These are phyloP conservation scores for Wickerhamiella domercqiae DNA, from an alignment of 805 yeast genomes.

Conservation along the genomic window DNA sequence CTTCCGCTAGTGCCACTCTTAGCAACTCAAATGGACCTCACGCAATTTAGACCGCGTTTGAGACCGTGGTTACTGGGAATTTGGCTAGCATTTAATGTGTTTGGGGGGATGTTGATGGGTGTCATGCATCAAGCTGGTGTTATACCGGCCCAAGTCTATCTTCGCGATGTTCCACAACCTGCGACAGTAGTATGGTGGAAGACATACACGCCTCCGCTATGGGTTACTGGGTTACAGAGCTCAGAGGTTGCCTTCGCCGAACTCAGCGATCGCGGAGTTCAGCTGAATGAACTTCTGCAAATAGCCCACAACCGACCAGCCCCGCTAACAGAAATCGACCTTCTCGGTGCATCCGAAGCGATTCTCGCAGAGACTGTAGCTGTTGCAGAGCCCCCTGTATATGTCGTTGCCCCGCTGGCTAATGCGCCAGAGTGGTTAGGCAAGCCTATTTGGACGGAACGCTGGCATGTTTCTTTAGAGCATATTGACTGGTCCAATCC, in stretches of 20 bases:
- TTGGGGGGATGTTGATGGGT: slow-evolving; percentile 57
- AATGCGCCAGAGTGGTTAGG: neutral
- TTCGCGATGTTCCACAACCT: slow-evolving; percentile 18
- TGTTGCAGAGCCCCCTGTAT: neutral
- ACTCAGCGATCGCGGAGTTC: slow-evolving; percentile 7
- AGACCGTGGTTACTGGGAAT: slow-evolving; percentile 16
- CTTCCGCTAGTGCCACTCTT: slow-evolving; percentile 64
- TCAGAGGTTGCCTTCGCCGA: slow-evolving; percentile 17
- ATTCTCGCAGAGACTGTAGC: neutral
- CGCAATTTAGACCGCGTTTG: slow-evolving; percentile 9
- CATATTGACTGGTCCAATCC: neutral
- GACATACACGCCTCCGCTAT: slow-evolving; percentile 85
- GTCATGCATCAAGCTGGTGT: slow-evolving; percentile 83
- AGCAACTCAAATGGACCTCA: slow-evolving; percentile 34
- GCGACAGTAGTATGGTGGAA: slow-evolving; percentile 68
- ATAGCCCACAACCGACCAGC: neutral
- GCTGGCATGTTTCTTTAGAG: neutral
- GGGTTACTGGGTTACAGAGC: slow-evolving; percentile 39
- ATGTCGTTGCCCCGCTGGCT: neutral
- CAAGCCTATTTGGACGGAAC: neutral
- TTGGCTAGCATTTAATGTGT: slow-evolving; percentile 54
- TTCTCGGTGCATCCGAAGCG: slow-evolving; percentile 1
- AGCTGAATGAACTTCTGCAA: neutral
- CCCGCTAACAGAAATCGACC: slow-evolving; percentile 1
- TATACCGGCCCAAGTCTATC: slow-evolving; percentile 38